Conservation (phyloP, 345 rosid species). For the Cochlearia excelsa region DNA sequence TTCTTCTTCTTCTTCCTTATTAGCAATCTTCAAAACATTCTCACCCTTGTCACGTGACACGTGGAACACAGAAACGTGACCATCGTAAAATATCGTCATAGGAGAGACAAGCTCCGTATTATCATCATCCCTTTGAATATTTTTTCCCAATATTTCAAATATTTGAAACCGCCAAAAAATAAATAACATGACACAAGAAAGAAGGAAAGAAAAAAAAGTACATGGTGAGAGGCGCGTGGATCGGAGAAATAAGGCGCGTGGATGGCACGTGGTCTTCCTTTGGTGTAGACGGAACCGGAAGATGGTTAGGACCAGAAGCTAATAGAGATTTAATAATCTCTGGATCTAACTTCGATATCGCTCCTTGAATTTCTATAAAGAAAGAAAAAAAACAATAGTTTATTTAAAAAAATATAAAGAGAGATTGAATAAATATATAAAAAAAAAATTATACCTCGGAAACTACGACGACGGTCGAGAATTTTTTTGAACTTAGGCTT, state of each 20-base stretch:
- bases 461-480: constrained; percentile 63
- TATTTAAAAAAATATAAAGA: not conserved
- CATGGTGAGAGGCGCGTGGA: constrained; percentile 42
- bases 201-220: not conserved
- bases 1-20: constrained; percentile 38
- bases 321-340: constrained; percentile 70
- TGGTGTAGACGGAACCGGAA: constrained; percentile 52
- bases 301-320: constrained; percentile 41
- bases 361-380: constrained; percentile 60
- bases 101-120: constrained; percentile 41
- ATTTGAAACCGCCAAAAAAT: not conserved
- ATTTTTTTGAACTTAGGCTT: constrained; percentile 48
- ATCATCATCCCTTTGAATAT: constrained; percentile 25
- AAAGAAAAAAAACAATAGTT: not conserved
- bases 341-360: constrained; percentile 81
- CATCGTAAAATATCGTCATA: constrained; percentile 89
- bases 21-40: constrained; percentile 55
- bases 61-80: constrained; percentile 64
- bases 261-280: constrained; percentile 41
- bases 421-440: not conserved
- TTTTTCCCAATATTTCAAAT: not conserved
- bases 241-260: constrained; percentile 24
- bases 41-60: constrained; percentile 65
- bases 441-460: constrained; percentile 46
- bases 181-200: no score